Base-by-base conservation (phyloP, 73 alveolate genomes). In the Halteria grandinella region DNA sequence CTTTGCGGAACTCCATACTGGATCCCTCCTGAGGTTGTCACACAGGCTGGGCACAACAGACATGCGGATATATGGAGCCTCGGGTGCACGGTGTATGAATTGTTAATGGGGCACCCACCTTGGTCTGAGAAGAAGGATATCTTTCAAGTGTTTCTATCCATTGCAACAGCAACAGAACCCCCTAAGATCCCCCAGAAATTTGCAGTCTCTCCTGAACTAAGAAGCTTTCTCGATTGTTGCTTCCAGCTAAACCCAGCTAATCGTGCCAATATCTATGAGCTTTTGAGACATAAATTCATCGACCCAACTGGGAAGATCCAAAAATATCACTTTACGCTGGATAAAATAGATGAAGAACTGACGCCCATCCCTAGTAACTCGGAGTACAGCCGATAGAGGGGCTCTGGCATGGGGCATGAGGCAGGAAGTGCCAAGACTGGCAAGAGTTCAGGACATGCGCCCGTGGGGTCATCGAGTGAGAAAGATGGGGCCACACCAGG, bases 21-120 rank as follows among this genome's bases (percentile, higher is more conserved):
- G 95, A 92, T 92, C 96, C 96, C 98, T 0, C 98, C 98, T 10
- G 98, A 92, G 60, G 89, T 92, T 32, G 74, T 89, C 15, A 79
- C 48, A 60, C 82, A 89, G 33, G 34, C 40, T 24, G 89, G 81
- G 3, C 79, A 62, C 32, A 88, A 90, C 14, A 85, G 98, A 71
- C 89, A 41, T 86, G 90, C 95, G 32, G 98, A 92, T 75, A 92
- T 92, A 39, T 92, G 98, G 98, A 76, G 93, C 41, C 55, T 92
- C 20, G 98, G 98, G 15, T 92, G 98, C 54, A 89, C 95, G 29
- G 91, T 92, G 15, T 80, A 79, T 41, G 98, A 92, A 72, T 85
- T 92, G 96, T 57, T 73, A 23, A 52, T 79, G 11, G 93, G 91
- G 0, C 17, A 57, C 27, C 96, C 96, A 0, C 96, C 98, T 27